Base-by-base conservation (phyloP, 768 basidiomycete species). In the Boletus pseudopeckii region DNA sequence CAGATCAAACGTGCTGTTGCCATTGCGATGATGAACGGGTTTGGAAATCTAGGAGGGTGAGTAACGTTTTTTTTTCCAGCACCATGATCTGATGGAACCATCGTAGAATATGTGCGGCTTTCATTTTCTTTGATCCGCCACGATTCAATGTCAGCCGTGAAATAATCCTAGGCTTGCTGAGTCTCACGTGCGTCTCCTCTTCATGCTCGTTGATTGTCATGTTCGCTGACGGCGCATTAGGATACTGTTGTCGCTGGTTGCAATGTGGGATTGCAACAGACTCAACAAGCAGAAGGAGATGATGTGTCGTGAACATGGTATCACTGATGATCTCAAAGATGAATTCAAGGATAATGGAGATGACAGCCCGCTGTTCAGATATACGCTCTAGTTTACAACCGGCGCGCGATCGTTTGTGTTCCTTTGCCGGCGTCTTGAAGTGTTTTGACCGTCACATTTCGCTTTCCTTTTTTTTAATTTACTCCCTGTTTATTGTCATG, bases 41-140 rank as follows among this genome's bases (percentile, higher is more conserved):
- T 81, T 40, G 82, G 78, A n/a, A 85, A 82, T 57, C 62, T 83
- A 15, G 81, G 82, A 54, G 81, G 81, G 60, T 77, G 44, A 45
- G 69, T 55, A 10, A 4, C 67, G 13, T 72, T 70, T 38, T n/a
- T 38, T n/a, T 40, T 30, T 28, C 34, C 8, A 5, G 3, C 24
- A 15, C 37, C n/a, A 11, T 42, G 38, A 39, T 20, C 38, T 58
- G 33, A 14, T 17, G 7, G 22, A 39, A 50, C 15, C 15, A n/a
- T 45, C 8, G 13, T 44, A 77, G 75, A 37, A 68, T 76, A 55
- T 73, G 69, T 53, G 64, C 75, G 1, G 71, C 77, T 2, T 78
- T 71, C 52, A 63, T 78, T 26, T 78, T 76, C 51, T 62, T 65
- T 28, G 67, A 75, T 40, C 64, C 74, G 1, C 75, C 75, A 4